Conservation (phyloP, 2,329 filamentous ascomycete genomes). For the Neocatenulostroma microsporum region DNA sequence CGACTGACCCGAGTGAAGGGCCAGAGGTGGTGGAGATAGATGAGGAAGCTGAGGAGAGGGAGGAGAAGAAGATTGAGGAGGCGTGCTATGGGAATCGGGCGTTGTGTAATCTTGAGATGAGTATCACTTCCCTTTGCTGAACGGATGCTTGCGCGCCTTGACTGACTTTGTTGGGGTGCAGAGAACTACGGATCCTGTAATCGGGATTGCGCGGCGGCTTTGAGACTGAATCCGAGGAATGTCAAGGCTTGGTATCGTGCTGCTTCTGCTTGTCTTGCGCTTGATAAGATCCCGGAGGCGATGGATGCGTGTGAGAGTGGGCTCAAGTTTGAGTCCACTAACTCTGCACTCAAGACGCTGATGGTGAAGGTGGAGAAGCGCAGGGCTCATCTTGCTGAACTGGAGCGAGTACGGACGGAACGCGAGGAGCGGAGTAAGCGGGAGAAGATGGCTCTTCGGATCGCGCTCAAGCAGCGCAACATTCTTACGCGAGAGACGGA, state of each 20-base stretch:
- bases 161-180: conserved; percentile 28
- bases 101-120: conserved; percentile 77
- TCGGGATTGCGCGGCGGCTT: conserved; percentile 70
- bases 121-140: conserved; percentile 35
- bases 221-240: conserved; percentile 71
- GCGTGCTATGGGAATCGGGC: conserved; percentile 79
- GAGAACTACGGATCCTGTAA: conserved; percentile 83
- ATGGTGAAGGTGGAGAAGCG: conserved; percentile 56
- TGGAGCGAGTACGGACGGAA: conserved; percentile 50
- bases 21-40: conserved; percentile 46
- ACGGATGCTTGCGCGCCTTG: conserved; percentile 4
- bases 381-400: conserved; percentile 48
- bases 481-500: conserved; percentile 61
- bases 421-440: conserved; percentile 48
- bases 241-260: conserved; percentile 89
- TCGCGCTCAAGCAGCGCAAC: conserved; percentile 57
- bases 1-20: conserved; percentile 29
- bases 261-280: conserved; percentile 64
- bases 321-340: conserved; percentile 61
- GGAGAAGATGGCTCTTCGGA: conserved; percentile 47
- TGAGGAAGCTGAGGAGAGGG: conserved; percentile 52
- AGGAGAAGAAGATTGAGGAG: conserved; percentile 61
- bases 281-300: conserved; percentile 73
- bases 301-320: conserved; percentile 70
- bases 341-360: conserved; percentile 58